A percentile compares a stretch with the other conserved stretches of the same genome.
phyloP scores from a whole-genome alignment of 2,329 filamentous ascomycete genomes.

The Graphilbum sp. region DNA sequence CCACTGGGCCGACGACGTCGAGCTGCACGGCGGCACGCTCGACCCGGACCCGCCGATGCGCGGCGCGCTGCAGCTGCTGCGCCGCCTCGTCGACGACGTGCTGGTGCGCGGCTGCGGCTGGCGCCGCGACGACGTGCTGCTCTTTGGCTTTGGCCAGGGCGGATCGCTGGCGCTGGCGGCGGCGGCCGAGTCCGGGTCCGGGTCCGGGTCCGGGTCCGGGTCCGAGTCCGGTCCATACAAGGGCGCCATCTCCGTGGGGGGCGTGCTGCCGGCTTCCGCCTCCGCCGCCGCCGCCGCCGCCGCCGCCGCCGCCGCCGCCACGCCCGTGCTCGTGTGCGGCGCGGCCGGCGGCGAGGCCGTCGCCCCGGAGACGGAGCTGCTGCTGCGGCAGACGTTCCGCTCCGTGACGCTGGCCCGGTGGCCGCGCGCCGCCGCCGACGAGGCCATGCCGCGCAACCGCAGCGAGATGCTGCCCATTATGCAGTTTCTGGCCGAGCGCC shows the following conservation, averaged over 20 bases:
- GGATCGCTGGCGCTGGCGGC: conserved; percentile 44
- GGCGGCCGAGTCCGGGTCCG: no score
- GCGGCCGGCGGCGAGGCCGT: conserved; percentile 28
- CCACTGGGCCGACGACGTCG: conserved; percentile 54
- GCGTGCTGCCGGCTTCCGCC: conserved; percentile 36
- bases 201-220: no score
- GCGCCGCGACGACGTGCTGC: conserved; percentile 38
- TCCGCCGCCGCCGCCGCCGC: conserved; percentile 26
- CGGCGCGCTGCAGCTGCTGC: conserved; percentile 25
- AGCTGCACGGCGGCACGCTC: conserved; percentile 35
- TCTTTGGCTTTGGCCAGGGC: conserved; percentile 54
- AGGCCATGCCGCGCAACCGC: conserved; percentile 66
- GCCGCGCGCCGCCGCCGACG: conserved; percentile 35
- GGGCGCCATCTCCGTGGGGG: conserved; percentile 33
- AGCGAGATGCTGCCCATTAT: conserved; percentile 87
- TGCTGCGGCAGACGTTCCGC: conserved; percentile 48
- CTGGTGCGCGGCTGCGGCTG: conserved; percentile 43
- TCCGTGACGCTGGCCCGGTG: conserved; percentile 53
- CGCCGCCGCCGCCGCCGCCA: conserved; percentile 37
- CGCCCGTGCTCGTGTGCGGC: conserved; percentile 46
- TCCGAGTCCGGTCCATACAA: conserved; percentile 18
- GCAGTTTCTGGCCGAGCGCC: conserved; percentile 58
- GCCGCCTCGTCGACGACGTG: conserved; percentile 31
- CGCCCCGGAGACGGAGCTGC: conserved; percentile 45
- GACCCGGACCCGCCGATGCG: conserved; percentile 47